Conservation (phyloP, 768 basidiomycete species). For the Psilocybe azurescens region DNA sequence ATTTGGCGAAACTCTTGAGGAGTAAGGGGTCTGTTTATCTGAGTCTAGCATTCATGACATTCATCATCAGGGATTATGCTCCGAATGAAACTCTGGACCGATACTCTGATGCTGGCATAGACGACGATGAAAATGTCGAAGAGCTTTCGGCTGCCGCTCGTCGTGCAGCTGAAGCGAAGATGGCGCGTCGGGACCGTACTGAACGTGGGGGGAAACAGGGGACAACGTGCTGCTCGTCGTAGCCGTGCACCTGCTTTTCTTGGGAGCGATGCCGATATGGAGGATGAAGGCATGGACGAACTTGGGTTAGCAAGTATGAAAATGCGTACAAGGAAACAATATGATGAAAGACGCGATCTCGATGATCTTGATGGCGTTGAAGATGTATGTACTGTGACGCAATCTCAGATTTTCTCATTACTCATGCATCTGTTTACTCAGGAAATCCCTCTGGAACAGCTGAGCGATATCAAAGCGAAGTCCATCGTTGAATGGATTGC, state of each 20-base stretch:
- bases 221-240: slow-evolving; percentile 76
- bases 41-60: slow-evolving; percentile 15
- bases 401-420: background rate
- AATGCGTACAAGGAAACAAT: slow-evolving; percentile 84
- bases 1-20: slow-evolving; percentile 79
- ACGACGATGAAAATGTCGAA: slow-evolving; percentile 78
- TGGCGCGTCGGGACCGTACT: slow-evolving; percentile 86
- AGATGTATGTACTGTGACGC: slow-evolving; percentile 58
- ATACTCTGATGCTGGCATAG: slow-evolving; percentile 87
- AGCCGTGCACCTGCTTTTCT: slow-evolving; percentile 88
- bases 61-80: slow-evolving; percentile 75
- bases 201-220: slow-evolving; percentile 68
- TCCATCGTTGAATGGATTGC: slow-evolving; percentile 98
- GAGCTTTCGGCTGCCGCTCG: slow-evolving; percentile 73
- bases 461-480: slow-evolving; percentile 97
- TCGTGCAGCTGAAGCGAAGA: slow-evolving; percentile 82
- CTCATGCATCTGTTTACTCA: slow-evolving; percentile 32
- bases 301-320: slow-evolving; percentile 74
- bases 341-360: slow-evolving; percentile 89
- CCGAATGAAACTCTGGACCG: slow-evolving; percentile 81
- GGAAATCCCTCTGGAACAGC: slow-evolving; percentile 95
- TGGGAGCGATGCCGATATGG: slow-evolving; percentile 81
- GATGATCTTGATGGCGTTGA: slow-evolving; percentile 93
- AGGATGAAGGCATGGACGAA: slow-evolving; percentile 77
- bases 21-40: slow-evolving; percentile 47